Evolutionary conservation across 257 asterid genomes (phyloP), one percentile per base, ranked within the genome.

Genomic region (Primulina eburnea): DNA sequence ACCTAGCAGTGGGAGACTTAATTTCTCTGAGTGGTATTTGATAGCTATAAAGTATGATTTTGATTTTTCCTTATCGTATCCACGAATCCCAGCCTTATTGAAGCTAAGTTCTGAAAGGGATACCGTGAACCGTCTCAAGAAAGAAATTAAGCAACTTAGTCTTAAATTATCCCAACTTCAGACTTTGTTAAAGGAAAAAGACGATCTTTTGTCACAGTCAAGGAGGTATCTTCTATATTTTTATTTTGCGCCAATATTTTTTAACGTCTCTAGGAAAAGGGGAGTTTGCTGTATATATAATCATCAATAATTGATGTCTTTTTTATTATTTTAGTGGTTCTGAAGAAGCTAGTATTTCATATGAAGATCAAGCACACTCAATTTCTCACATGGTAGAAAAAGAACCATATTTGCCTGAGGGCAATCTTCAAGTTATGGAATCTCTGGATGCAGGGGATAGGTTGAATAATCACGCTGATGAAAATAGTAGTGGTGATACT

Each of bases 51-150:
- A 53, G 50, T 60, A 56, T 30, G 59, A 32, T 59, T 60, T 71
- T 69, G 78, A 59, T 67, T 47, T 28, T 73, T 88, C 90, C 97
- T 93, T 93, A 85, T 88, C 96, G 82, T 86, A 65, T 80, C 68
- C 77, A 93, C 96, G 97, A 72, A 85, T 87, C 88, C 99, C 99
- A 71, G 95, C 96, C 79, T 80, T 93, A 77, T 74, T 93, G 86
- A 93, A 93, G 87, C 87, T 93, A 78, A 87, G 96, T 81, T 82
- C 89, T 43, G 95, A 93, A 69, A 84, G 89, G 84, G 85, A 87
- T 57, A 74, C 83, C 34, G 85, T 84, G 80, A 85, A 83, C 72
- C 86, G 72, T 79, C 90, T 93, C 79, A 83, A 87, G 84, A 87
- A 87, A 82, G 96, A 93, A 76, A 82, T 89, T 63, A 89, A 83